Evolutionary conservation across 2,329 filamentous ascomycete genomes (phyloP).

Genomic region (Tolypocladium inflatum): DNA sequence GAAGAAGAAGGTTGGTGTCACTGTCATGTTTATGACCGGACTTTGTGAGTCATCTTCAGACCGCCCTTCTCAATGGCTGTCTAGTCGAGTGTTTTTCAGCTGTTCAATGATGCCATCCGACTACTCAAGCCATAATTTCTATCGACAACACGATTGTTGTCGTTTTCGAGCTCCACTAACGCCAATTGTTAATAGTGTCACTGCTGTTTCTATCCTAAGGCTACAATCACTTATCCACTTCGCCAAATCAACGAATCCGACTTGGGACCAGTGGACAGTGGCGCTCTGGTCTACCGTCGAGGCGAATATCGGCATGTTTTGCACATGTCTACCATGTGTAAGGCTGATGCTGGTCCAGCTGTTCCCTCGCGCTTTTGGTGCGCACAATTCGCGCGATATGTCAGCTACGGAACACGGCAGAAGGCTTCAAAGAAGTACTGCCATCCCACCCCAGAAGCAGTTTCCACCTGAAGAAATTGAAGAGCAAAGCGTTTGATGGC

Average conservation of each 20-base stretch:
- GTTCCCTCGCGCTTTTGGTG: neutral
- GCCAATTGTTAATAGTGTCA: neutral
- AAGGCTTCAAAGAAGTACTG: neutral
- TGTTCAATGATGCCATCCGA: too few relatives aligned
- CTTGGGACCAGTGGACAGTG: neutral
- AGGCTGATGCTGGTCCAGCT: neutral
- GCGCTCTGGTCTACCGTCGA: neutral
- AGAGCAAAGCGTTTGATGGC: neutral
- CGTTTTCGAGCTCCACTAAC: neutral
- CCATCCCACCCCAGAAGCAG: neutral
- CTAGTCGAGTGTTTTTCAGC: neutral
- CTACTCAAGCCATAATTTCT: too few relatives aligned
- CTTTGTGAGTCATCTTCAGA: neutral
- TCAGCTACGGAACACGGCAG: neutral
- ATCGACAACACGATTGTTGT: too few relatives aligned
- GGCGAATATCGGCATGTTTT: neutral
- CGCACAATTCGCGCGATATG: neutral
- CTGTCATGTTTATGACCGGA: slow-evolving; percentile 3
- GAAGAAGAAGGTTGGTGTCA: slow-evolving; percentile 3
- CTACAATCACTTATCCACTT: neutral
- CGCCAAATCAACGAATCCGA: neutral
- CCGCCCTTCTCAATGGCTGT: neutral
- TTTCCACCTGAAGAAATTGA: neutral
- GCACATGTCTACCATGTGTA: neutral
- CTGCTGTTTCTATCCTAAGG: neutral